Percentiles rank a stretch among this genome's conserved stretches.
Evolutionary conservation across 2,329 filamentous ascomycete species (phyloP).

Genomic region (Lachnellula hyalina): DNA sequence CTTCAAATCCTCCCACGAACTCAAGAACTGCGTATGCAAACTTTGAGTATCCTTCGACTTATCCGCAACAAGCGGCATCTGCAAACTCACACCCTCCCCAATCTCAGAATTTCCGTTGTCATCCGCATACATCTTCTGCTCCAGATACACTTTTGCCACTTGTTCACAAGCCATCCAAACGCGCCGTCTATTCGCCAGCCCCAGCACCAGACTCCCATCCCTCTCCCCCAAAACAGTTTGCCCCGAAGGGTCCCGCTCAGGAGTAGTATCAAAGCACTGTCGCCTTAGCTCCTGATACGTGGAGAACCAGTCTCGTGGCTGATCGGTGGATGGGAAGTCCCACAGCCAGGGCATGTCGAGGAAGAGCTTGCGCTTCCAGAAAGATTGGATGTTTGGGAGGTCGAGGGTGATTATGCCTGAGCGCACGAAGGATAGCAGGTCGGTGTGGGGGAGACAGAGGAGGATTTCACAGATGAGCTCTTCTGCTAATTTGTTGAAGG

Average conservation of each 20-base stretch:
- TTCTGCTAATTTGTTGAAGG: slow-evolving; percentile 6
- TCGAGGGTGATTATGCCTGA: slow-evolving; percentile 6
- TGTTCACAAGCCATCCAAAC: slow-evolving; percentile 1
- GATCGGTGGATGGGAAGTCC: slow-evolving; percentile 7
- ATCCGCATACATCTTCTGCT: background rate
- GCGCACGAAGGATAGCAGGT: slow-evolving; percentile 4
- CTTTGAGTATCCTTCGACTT: slow-evolving; percentile 1
- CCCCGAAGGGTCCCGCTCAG: background rate
- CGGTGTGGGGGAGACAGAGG: slow-evolving; percentile 7
- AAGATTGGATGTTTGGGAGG: slow-evolving; percentile 2
- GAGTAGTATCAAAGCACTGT: slow-evolving; percentile 12
- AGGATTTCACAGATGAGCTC: slow-evolving; percentile 13
- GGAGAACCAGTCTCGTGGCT: slow-evolving; percentile 10
- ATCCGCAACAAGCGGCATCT: slow-evolving; percentile 9
- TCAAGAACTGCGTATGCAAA: slow-evolving; percentile 2
- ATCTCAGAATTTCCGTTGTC: background rate
- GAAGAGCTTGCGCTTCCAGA: slow-evolving; percentile 14
- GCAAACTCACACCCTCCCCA: slow-evolving; percentile 2
- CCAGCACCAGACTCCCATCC: slow-evolving; percentile 1
- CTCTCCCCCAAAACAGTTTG: background rate
- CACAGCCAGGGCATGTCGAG: slow-evolving; percentile 15
- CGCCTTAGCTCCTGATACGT: slow-evolving; percentile 8
- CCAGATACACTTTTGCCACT: background rate
- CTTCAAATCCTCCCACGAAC: slow-evolving; percentile 4
- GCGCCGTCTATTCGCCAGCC: slow-evolving; percentile 4